A percentile compares a stretch with the other conserved stretches of the same genome.
These are phyloP conservation scores for Neurospora cerealis DNA, from an alignment of 495 filamentous ascomycete genomes.

Conservation along the genomic window DNA sequence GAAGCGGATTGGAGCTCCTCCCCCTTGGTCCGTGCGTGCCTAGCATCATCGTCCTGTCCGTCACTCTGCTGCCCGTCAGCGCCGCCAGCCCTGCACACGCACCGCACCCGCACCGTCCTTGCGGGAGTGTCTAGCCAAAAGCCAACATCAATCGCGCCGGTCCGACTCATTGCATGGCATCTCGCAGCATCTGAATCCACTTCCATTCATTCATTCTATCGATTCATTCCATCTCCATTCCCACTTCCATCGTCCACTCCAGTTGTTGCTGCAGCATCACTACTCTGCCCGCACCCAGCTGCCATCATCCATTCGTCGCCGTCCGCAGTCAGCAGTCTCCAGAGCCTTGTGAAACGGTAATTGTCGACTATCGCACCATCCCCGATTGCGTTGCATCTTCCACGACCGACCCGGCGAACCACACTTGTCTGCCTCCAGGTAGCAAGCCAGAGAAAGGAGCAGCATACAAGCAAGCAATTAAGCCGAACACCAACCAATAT, in stretches of 20 bases:
- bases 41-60: not conserved
- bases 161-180: not conserved
- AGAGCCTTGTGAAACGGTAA: not conserved
- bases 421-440: not conserved
- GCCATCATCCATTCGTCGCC: not conserved
- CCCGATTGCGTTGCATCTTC: not conserved
- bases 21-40: not conserved
- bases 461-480: not conserved
- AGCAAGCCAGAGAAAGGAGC: not conserved
- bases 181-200: not conserved
- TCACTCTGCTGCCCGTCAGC: not conserved
- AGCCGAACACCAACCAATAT: not conserved
- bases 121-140: not conserved
- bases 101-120: not conserved
- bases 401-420: not conserved
- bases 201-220: not conserved
- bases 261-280: not conserved
- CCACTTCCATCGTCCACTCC: not conserved
- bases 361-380: not conserved
- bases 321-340: not conserved
- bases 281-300: not conserved
- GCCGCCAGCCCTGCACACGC: not conserved
- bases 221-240: not conserved
- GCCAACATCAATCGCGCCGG: not conserved
- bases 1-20: not conserved